These are phyloP conservation scores for Clonostachys solani DNA, from an alignment of 2,329 filamentous ascomycete species.

Conservation along the genomic window DNA sequence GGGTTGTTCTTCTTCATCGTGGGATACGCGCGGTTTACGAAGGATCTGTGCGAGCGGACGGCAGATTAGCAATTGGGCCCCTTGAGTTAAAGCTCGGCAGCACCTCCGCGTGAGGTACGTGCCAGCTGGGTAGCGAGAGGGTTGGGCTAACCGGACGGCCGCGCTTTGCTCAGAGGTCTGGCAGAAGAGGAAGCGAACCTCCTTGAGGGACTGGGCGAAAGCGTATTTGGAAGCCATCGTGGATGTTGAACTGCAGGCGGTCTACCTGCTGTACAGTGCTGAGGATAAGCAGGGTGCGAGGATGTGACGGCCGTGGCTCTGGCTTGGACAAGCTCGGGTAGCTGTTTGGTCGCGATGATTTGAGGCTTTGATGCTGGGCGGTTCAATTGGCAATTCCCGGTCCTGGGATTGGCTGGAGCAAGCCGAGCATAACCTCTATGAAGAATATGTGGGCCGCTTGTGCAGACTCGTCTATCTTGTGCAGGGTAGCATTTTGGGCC, in stretches of 20 bases:
- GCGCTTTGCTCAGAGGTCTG: constrained; percentile 90
- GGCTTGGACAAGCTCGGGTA: too few species aligned
- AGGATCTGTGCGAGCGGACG: constrained; percentile 43
- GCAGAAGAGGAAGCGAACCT: constrained; percentile 96
- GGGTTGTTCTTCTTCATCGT: constrained; percentile 99
- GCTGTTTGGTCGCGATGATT: too few species aligned
- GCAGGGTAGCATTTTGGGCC: too few species aligned
- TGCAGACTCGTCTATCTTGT: too few species aligned
- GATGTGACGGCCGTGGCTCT: too few species aligned
- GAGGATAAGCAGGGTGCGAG: too few species aligned
- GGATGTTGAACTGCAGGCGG: constrained; percentile 2
- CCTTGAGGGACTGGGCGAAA: constrained; percentile 84
- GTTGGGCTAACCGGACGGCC: constrained; percentile 67
- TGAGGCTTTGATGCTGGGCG: too few species aligned
- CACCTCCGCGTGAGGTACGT: background rate
- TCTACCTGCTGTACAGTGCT: background rate
- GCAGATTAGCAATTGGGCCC: background rate
- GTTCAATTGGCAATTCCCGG: too few species aligned
- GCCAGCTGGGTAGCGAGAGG: constrained; percentile 1
- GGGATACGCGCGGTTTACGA: constrained; percentile 87
- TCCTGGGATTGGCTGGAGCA: too few species aligned
- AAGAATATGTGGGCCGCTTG: too few species aligned
- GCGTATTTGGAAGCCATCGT: constrained; percentile 90
- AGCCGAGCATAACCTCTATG: too few species aligned
- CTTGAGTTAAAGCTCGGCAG: background rate